A percentile compares a stretch with the other conserved stretches of the same genome.
Evolutionary conservation across 2,329 filamentous ascomycete species (phyloP).

Genomic region (Verruconis gallopava): DNA sequence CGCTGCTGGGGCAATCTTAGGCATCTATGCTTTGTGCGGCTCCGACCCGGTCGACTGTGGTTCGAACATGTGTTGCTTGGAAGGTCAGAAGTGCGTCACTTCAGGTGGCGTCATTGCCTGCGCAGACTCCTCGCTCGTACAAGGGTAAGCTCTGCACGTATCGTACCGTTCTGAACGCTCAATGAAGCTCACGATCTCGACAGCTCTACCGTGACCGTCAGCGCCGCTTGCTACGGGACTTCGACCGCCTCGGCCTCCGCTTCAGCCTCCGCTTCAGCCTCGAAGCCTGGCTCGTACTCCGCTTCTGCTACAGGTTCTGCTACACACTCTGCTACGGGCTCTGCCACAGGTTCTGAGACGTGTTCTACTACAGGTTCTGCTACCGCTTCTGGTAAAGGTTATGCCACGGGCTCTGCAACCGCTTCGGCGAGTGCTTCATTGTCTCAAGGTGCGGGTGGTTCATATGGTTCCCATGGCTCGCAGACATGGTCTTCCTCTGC

Average conservation of each 20-base stretch:
- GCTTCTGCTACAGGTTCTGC: background rate
- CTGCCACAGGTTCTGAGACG: no score
- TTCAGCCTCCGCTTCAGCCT: background rate
- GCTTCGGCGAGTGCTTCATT: no score
- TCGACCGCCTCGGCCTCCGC: background rate
- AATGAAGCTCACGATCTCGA: conserved; percentile 1
- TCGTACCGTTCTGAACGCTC: background rate
- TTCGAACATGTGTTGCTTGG: conserved; percentile 6
- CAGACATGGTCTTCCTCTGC: no score
- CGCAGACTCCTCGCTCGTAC: background rate
- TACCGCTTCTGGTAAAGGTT: no score
- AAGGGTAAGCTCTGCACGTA: conserved; percentile 1
- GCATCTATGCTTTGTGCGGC: conserved; percentile 8
- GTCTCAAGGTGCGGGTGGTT: no score
- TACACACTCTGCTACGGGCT: background rate
- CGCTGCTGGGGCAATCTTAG: conserved; percentile 9
- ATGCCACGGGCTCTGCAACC: no score
- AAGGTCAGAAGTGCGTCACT: conserved; percentile 7
- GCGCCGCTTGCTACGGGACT: conserved; percentile 8
- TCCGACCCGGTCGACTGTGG: conserved; percentile 9
- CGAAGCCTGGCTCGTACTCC: background rate
- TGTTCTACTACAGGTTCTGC: no score
- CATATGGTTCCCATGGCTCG: no score
- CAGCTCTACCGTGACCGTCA: conserved; percentile 5
- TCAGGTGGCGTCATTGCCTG: background rate